Base-by-base conservation (phyloP, 106 monocot genomes). In the Alisma plantagoaquatica region DNA sequence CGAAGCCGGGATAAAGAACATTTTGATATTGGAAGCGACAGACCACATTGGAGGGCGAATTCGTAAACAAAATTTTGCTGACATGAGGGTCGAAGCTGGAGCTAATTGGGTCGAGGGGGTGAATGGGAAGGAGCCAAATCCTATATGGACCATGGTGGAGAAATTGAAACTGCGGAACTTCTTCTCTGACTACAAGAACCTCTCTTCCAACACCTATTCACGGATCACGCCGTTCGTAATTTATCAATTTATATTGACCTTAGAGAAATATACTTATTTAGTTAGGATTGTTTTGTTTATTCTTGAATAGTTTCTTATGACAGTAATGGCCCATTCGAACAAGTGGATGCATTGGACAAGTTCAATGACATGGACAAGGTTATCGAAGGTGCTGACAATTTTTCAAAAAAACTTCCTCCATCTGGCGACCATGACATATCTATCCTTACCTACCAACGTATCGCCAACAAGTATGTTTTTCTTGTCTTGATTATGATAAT, bases 31-130 rank as follows among this genome's bases (percentile, higher is more conserved):
- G 0, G 91, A 91, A 72, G 91, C 73, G 24, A 91, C 91, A 14
- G 54, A 73, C 29, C 77, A 29, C 44, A 75, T 91, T 18, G 91
- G 91, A 2, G 91, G 91, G 25, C 77, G 91, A 7, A 85, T 91
- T 6, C 69, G 53, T 49, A 80, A 91, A 68, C 29, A 48, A 1
- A 43, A 62, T 17, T 85, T 91, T 43, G 77, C 64, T 6, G 91
- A 78, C 7, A 0, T 91, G 35, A 73, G 65, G 17, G 70, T 91
- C 12, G 91, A 91, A 67, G 54, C 46, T 17, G 91, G 91, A 3
- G 91, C 91, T 9, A 91, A 81, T 64, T 91, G 84, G 91, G 81
- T 91, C 2, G 81, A 91, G 24, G 91, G 91, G 12, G 75, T 91
- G 10, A 73, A 73, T 23, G 84, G 91, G 10, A 2, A 50, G 1